These are phyloP conservation scores for Guyanaporus albipodus DNA, from an alignment of 768 basidiomycete genomes.

Conservation along the genomic window DNA sequence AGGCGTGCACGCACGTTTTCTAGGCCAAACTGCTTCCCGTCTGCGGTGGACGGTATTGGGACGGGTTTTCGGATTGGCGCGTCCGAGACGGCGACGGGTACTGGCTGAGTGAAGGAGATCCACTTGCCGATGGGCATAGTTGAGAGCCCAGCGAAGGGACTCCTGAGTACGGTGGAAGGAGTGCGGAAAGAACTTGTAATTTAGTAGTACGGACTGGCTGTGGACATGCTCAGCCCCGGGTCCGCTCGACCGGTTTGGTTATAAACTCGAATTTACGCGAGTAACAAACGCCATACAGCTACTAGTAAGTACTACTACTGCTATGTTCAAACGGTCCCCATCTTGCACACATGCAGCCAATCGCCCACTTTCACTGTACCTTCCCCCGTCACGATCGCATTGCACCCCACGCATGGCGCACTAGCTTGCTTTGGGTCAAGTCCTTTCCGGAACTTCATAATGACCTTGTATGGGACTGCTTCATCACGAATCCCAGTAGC, in stretches of 20 bases:
- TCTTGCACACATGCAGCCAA: constrained; percentile 46
- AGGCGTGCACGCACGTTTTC: constrained; percentile 74
- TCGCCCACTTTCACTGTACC: constrained; percentile 65
- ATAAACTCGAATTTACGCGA: not conserved
- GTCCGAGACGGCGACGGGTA: constrained; percentile 23
- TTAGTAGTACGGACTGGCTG: no score
- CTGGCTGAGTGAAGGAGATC: constrained; percentile 34
- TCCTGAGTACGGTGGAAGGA: not conserved
- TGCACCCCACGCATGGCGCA: constrained; percentile 65
- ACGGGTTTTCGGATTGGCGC: constrained; percentile 27
- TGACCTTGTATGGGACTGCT: constrained; percentile 70
- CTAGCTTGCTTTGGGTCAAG: constrained; percentile 45
- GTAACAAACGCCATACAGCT: no score
- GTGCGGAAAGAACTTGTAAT: not conserved
- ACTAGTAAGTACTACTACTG: not conserved
- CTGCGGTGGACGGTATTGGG: constrained; percentile 48
- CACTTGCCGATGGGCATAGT: constrained; percentile 41
- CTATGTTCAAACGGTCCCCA: constrained; percentile 26
- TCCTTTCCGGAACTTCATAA: constrained; percentile 69
- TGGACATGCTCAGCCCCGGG: not conserved
- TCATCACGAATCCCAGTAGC: constrained; percentile 60
- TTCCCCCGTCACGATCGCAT: constrained; percentile 47
- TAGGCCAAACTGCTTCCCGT: constrained; percentile 89
- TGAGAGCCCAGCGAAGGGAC: no score
- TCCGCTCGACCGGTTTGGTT: not conserved